These are phyloP conservation scores for Nemania diffusa DNA, from an alignment of 2,329 filamentous ascomycete species.

Conservation along the genomic window DNA sequence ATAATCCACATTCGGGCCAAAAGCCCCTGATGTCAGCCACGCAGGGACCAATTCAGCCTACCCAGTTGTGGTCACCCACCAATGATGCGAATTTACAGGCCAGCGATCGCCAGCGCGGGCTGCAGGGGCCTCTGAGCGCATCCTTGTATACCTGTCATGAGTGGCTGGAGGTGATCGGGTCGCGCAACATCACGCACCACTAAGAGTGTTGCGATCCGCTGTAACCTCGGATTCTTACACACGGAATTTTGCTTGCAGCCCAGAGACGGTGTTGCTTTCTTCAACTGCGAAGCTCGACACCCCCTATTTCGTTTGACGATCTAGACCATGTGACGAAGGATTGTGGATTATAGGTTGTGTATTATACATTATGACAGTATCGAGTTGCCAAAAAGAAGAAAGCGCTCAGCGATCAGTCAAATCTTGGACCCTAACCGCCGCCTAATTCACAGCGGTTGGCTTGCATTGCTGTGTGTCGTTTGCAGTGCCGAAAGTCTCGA, in stretches of 20 bases:
- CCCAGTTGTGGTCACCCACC: neutral
- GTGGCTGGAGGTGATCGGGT: conserved; percentile 36
- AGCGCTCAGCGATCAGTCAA: conserved; percentile 21
- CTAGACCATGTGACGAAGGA: neutral
- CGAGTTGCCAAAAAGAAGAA: conserved; percentile 3
- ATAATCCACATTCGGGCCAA: neutral
- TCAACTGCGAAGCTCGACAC: conserved; percentile 7
- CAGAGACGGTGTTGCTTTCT: conserved; percentile 13
- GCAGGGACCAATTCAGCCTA: conserved; percentile 17
- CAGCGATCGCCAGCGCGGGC: conserved; percentile 23
- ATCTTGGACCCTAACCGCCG: conserved; percentile 11
- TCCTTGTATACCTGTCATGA: conserved; percentile 39
- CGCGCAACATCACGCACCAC: conserved; percentile 27
- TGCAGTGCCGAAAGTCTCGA: neutral
- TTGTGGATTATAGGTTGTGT: neutral
- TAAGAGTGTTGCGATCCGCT: conserved; percentile 10
- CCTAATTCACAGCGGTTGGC: neutral
- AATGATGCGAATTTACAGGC: conserved; percentile 18
- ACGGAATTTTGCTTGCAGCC: conserved; percentile 6
- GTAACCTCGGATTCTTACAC: conserved; percentile 14
- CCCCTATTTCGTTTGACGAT: conserved; percentile 23
- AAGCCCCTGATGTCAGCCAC: conserved; percentile 31
- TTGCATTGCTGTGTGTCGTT: neutral
- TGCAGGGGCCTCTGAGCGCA: conserved; percentile 21
- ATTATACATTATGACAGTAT: neutral